Conservation (phyloP, 495 filamentous ascomycete species). For the Penicillium arizonense region DNA sequence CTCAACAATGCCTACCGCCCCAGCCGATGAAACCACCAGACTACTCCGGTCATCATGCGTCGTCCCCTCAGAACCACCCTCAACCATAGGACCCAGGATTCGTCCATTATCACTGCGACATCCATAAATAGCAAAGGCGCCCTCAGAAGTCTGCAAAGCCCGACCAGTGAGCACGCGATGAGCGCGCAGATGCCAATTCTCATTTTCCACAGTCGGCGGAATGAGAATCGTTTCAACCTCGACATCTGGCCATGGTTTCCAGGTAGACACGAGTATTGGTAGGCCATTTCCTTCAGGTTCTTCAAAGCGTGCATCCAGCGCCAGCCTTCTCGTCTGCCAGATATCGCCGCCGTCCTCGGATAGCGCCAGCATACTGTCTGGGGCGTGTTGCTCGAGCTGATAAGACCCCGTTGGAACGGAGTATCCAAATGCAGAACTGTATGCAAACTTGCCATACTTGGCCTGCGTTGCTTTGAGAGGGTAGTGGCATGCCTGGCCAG, state of each 20-base stretch:
- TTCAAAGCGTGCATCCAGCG: constrained; percentile 56
- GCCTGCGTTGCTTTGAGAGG: constrained; percentile 76
- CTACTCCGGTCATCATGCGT: constrained; percentile 49
- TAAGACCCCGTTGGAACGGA: constrained; percentile 74
- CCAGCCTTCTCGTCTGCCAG: constrained; percentile 70
- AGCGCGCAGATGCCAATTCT: constrained; percentile 68
- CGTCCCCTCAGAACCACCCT: constrained; percentile 54
- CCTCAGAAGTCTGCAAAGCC: constrained; percentile 65
- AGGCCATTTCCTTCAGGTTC: constrained; percentile 40
- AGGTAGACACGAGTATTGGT: constrained; percentile 62
- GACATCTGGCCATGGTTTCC: constrained; percentile 68
- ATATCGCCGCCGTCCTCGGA: constrained; percentile 77
- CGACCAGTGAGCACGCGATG: constrained; percentile 59
- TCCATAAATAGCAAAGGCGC: constrained; percentile 68
- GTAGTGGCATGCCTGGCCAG: constrained; percentile 76
- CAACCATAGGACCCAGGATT: constrained; percentile 52
- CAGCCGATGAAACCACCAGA: constrained; percentile 61
- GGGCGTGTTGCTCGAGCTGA: constrained; percentile 71
- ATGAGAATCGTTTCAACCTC: constrained; percentile 61
- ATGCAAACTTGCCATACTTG: constrained; percentile 79
- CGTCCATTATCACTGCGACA: constrained; percentile 57
- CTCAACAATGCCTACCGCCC: constrained; percentile 69
- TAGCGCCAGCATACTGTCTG: constrained; percentile 70
- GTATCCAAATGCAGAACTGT: constrained; percentile 72
- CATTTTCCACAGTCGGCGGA: constrained; percentile 49